These are phyloP conservation scores for Colletotrichum eleusines DNA, from an alignment of 2,329 filamentous ascomycete genomes.

Conservation along the genomic window DNA sequence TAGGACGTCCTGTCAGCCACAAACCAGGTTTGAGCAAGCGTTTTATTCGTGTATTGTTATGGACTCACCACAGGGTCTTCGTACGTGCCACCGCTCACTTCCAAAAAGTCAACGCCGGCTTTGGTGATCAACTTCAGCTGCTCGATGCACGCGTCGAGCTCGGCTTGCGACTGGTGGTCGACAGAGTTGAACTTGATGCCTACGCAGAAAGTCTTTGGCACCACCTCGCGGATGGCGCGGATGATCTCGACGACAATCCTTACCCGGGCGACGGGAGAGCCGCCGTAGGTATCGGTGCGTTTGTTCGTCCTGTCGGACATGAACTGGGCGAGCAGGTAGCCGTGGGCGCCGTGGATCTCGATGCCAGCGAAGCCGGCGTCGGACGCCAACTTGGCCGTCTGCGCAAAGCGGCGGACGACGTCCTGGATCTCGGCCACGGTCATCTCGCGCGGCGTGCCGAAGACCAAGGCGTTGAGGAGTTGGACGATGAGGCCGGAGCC, in stretches of 20 bases:
- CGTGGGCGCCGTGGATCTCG: slow-evolving; percentile 64
- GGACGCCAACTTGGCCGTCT: slow-evolving; percentile 61
- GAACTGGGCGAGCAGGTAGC: slow-evolving; percentile 70
- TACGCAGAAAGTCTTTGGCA: slow-evolving; percentile 59
- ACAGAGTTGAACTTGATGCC: slow-evolving; percentile 69
- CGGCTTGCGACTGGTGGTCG: slow-evolving; percentile 63
- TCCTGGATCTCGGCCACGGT: slow-evolving; percentile 64
- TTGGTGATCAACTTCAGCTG: slow-evolving; percentile 65
- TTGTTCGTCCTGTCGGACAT: slow-evolving; percentile 62
- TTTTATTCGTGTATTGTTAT: background rate
- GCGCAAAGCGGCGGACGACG: slow-evolving; percentile 65
- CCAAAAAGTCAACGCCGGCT: slow-evolving; percentile 73
- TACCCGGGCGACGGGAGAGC: slow-evolving; percentile 60
- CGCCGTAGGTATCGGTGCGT: slow-evolving; percentile 68
- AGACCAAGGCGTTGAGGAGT: slow-evolving; percentile 52
- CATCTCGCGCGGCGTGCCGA: slow-evolving; percentile 70
- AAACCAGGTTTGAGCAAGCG: slow-evolving; percentile 49
- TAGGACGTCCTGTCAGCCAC: slow-evolving; percentile 29
- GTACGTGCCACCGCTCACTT: slow-evolving; percentile 74
- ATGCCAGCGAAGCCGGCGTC: slow-evolving; percentile 61
- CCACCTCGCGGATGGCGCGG: slow-evolving; percentile 54
- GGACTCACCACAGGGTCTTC: slow-evolving; percentile 63
- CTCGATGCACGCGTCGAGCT: slow-evolving; percentile 65
- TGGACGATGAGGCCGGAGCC: slow-evolving; percentile 53
- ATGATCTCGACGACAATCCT: slow-evolving; percentile 65